These are phyloP conservation scores for Pleurotus ostreatus DNA, from an alignment of 768 basidiomycete genomes.

Conservation along the genomic window DNA sequence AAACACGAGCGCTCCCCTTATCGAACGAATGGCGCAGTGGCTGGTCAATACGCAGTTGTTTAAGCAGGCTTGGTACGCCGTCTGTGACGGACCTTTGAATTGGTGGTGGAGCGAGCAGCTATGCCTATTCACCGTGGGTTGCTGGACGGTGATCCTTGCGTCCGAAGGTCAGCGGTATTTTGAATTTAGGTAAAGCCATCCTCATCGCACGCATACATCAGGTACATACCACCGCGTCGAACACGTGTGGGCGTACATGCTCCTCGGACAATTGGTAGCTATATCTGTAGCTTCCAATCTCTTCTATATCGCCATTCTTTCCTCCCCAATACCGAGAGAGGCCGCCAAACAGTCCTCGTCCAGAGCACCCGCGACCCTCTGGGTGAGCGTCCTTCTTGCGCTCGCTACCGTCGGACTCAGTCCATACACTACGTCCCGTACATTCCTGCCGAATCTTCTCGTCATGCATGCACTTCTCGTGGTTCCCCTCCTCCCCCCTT, in stretches of 20 bases:
- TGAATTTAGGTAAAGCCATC: background rate
- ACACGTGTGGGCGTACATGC: slow-evolving; percentile 63
- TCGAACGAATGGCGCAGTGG: slow-evolving; percentile 46
- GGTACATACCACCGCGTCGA: slow-evolving; percentile 38
- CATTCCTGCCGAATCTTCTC: slow-evolving; percentile 58
- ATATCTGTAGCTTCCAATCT: slow-evolving; percentile 63
- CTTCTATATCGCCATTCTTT: slow-evolving; percentile 49
- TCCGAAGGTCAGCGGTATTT: slow-evolving; percentile 39
- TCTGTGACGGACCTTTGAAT: slow-evolving; percentile 40
- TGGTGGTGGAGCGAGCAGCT: slow-evolving; percentile 76
- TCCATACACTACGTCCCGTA: slow-evolving; percentile 36
- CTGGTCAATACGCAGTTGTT: slow-evolving; percentile 52
- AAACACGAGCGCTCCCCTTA: background rate
- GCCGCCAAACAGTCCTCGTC: background rate
- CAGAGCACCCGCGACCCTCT: slow-evolving; percentile 23
- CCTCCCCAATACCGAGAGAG: slow-evolving; percentile 24
- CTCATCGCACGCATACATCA: slow-evolving; percentile 6
- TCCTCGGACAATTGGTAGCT: slow-evolving; percentile 70
- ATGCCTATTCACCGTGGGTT: slow-evolving; percentile 54
- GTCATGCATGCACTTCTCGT: slow-evolving; percentile 56
- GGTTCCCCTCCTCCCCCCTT: slow-evolving; percentile 41
- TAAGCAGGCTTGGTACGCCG: slow-evolving; percentile 50
- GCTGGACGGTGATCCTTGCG: slow-evolving; percentile 49
- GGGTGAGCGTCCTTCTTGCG: slow-evolving; percentile 39
- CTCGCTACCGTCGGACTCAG: slow-evolving; percentile 39